These are phyloP conservation scores for Paramyrothecium sp. DNA, from an alignment of 2,329 filamentous ascomycete genomes.

Conservation along the genomic window DNA sequence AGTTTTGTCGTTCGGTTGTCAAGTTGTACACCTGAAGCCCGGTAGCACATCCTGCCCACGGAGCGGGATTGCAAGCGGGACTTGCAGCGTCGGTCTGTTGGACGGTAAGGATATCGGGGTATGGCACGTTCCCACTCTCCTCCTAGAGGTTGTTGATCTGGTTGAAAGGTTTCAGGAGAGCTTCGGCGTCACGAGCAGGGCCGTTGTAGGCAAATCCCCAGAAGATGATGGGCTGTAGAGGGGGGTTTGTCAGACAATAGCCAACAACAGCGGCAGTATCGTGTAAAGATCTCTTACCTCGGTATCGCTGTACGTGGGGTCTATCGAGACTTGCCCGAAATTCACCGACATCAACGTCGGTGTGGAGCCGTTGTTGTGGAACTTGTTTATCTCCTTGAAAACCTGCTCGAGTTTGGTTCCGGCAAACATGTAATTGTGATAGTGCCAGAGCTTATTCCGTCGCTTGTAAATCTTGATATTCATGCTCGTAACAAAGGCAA, in stretches of 20 bases:
- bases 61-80: not conserved
- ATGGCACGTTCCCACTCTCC: constrained; percentile 12
- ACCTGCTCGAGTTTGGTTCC: constrained; percentile 15
- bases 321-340: constrained; percentile 9
- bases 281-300: not conserved
- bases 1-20: constrained; percentile 16
- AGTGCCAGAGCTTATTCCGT: constrained; percentile 14
- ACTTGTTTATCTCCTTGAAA: constrained; percentile 14
- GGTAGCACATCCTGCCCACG: too few species aligned
- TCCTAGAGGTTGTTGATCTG: constrained; percentile 9
- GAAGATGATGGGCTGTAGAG: constrained; percentile 9
- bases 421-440: constrained; percentile 17
- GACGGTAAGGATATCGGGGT: too few species aligned
- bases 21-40: constrained; percentile 18
- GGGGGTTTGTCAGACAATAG: too few species aligned
- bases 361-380: constrained; percentile 6
- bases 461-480: constrained; percentile 29
- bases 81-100: too few species aligned
- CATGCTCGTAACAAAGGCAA: constrained; percentile 27
- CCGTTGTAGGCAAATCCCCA: constrained; percentile 21
- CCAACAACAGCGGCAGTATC: too few species aligned
- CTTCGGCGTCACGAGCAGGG: constrained; percentile 14
- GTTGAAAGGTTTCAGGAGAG: constrained; percentile 16
- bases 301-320: constrained; percentile 8
- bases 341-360: constrained; percentile 12